Evolutionary conservation across 2,329 filamentous ascomycete genomes (phyloP).

Genomic region (Xylaria sp.): DNA sequence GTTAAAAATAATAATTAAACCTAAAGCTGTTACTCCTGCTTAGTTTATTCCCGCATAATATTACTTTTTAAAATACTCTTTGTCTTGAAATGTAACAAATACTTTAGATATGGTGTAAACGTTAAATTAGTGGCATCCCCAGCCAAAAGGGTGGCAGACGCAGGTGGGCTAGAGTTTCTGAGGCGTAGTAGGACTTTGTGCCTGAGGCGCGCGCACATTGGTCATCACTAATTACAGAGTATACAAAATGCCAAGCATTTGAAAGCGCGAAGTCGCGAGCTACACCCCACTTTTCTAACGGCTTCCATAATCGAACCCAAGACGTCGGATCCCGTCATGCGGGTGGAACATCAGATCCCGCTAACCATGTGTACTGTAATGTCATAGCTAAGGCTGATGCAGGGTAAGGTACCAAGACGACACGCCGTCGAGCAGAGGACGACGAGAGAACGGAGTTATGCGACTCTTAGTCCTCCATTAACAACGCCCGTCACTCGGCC

Average conservation of each 20-base stretch:
- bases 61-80: no score
- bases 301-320: conserved; percentile 19
- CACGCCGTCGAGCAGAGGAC: neutral
- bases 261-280: conserved; percentile 31
- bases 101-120: no score
- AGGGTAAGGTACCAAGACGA: neutral
- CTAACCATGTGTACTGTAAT: neutral
- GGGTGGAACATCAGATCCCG: no score
- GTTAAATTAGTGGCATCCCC: no score
- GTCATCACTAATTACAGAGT: neutral
- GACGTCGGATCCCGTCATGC: neutral
- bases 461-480: conserved; percentile 14
- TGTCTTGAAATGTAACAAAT: no score
- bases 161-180: no score
- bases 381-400: conserved; percentile 1
- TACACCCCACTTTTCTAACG: conserved; percentile 2
- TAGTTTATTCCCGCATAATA: no score
- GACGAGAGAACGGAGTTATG: neutral
- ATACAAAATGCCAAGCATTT: conserved; percentile 18
- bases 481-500: conserved; percentile 10
- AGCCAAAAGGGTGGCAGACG: no score
- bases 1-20: no score
- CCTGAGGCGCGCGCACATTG: conserved; percentile 4
- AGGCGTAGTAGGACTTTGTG: neutral
- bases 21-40: no score